phyloP scores from a whole-genome alignment of 2,329 filamentous ascomycete species.

The Talaromyces sp. region DNA sequence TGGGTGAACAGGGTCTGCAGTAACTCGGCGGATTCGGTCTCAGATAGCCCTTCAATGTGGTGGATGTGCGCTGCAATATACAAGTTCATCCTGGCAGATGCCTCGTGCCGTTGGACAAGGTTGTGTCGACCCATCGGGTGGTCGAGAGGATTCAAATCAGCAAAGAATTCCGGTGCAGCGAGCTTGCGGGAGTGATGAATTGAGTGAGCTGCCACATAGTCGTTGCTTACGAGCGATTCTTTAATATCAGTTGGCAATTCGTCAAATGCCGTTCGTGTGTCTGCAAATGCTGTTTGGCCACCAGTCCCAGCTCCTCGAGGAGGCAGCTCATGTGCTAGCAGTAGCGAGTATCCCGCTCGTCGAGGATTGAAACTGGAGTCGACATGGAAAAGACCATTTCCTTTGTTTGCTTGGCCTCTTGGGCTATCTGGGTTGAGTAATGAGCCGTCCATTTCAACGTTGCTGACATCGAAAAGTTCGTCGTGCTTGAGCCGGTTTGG shows the following conservation, averaged over 20 bases:
- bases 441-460: conserved; percentile 46
- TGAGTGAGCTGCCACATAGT: conserved; percentile 47
- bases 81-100: conserved; percentile 47
- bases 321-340: conserved; percentile 48
- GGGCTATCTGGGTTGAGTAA: conserved; percentile 39
- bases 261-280: conserved; percentile 48
- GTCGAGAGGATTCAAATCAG: conserved; percentile 37
- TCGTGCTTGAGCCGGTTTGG: conserved; percentile 44
- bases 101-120: conserved; percentile 48
- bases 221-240: conserved; percentile 29
- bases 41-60: conserved; percentile 42
- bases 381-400: conserved; percentile 51
- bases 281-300: conserved; percentile 51
- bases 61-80: conserved; percentile 51
- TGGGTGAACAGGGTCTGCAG: conserved; percentile 37
- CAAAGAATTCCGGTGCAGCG: conserved; percentile 47
- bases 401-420: conserved; percentile 39
- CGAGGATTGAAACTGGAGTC: conserved; percentile 54
- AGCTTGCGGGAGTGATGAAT: conserved; percentile 49
- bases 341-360: conserved; percentile 48
- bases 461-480: conserved; percentile 56
- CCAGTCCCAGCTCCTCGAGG: conserved; percentile 36
- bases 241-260: conserved; percentile 37
- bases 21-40: conserved; percentile 30
- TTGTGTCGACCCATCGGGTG: conserved; percentile 41